These are phyloP conservation scores for Aspergillus felis DNA, from an alignment of 2,329 filamentous ascomycete species.

Conservation along the genomic window DNA sequence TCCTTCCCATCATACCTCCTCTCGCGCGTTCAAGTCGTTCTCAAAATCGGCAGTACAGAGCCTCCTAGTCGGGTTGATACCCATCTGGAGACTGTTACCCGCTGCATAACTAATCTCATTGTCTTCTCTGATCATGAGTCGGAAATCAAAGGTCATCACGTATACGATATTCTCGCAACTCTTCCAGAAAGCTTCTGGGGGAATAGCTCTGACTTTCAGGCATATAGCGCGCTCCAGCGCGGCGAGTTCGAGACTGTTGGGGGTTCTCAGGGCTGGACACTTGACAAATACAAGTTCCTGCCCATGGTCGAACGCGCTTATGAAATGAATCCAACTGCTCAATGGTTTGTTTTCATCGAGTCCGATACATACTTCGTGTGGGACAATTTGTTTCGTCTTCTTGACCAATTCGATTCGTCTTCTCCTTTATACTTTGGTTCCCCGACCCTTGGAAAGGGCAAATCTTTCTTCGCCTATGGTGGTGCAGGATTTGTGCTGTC, in stretches of 20 bases:
- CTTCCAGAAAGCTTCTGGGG: conserved; percentile 41
- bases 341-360: conserved; percentile 57
- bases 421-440: conserved; percentile 49
- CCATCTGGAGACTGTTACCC: neutral
- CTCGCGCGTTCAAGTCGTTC: neutral
- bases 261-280: conserved; percentile 46
- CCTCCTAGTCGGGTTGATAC: neutral
- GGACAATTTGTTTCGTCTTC: conserved; percentile 46
- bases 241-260: conserved; percentile 26
- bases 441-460: conserved; percentile 38
- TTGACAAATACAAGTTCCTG: conserved; percentile 58
- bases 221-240: conserved; percentile 41
- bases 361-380: conserved; percentile 51
- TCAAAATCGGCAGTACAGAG: neutral
- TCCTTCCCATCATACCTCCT: neutral
- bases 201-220: conserved; percentile 34
- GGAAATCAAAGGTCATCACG: conserved; percentile 38
- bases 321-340: conserved; percentile 43
- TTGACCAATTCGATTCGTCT: conserved; percentile 47
- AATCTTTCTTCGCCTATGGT: conserved; percentile 47
- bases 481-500: conserved; percentile 49
- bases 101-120: neutral
- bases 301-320: conserved; percentile 53
- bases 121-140: neutral
- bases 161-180: conserved; percentile 46